Evolutionary conservation across 129 eudicot genomes (phyloP), one percentile per base, ranked within the genome.

Genomic region (Centella asiatica): DNA sequence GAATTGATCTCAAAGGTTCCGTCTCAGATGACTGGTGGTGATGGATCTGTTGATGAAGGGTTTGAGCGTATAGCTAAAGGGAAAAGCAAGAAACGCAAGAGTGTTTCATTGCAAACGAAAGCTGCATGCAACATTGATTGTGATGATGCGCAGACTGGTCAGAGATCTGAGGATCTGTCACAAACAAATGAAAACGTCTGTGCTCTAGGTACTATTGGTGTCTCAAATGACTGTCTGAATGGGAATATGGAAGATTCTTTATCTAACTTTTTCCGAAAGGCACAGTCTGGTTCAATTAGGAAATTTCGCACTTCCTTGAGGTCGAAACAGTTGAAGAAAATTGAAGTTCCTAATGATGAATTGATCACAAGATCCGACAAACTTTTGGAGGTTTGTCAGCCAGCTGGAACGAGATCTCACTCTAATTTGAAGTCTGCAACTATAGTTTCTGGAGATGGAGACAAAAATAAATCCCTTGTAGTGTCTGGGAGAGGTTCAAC

Each of bases 181-280:
- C 70, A 18, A 18, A 64, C 64, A 46, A 42, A 51, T 10, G 69
- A 72, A 44, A 72, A 75, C 57, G 74, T 64, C 12, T 37, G 42
- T 13, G 12, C 42, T 56, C 24, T 26, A 44, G 48, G 62, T 67
- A 53, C 58, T 28, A 45, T 22, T 17, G 66, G 46, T 57, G 62
- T 46, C 37, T 51, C 64, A 54, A 33, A n/a, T 22, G 57, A 47
- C 15, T 23, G 65, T 48, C 48, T 44, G 26, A 83, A 74, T 50
- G 90, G 73, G 29, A 64, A 57, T 73, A 54, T 76, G 56, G 94
- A 75, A 46, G 98, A 86, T 71, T 83, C 94, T 0, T 45, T 90
- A 42, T 90, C 95, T 20, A 71, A 72, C 67, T 83, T 78, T 57
- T 61, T 85, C 12, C 85, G 67, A 11, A 89, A 82, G 65, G 85